A percentile compares a stretch with the other conserved stretches of the same genome.
phyloP scores from a whole-genome alignment of 495 filamentous ascomycete genomes.

The Annulohypoxylon nitens region DNA sequence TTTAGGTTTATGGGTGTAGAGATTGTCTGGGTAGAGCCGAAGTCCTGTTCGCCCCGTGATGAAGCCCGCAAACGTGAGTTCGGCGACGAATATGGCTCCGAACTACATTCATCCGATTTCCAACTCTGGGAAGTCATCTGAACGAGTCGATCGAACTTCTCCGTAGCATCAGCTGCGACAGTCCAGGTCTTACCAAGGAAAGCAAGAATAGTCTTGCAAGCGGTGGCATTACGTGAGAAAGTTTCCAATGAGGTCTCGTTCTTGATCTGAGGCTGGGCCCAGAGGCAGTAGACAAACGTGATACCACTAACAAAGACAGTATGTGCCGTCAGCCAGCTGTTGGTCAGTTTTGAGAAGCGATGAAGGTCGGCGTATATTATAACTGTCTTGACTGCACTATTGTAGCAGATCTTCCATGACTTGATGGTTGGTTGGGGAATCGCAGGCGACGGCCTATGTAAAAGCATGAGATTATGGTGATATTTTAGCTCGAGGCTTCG shows the following conservation, averaged over 20 bases:
- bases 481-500: constrained; percentile 57
- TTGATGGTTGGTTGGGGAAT: constrained; percentile 59
- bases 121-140: constrained; percentile 51
- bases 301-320: constrained; percentile 60
- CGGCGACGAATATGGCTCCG: neutral
- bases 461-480: constrained; percentile 61
- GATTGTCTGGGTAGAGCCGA: neutral
- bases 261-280: constrained; percentile 55
- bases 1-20: neutral
- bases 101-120: constrained; percentile 2
- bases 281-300: constrained; percentile 60
- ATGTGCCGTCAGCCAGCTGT: constrained; percentile 59
- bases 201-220: constrained; percentile 58
- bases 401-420: constrained; percentile 53
- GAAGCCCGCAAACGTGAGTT: neutral
- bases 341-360: constrained; percentile 52
- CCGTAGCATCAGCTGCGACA: constrained; percentile 56
- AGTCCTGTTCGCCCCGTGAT: neutral
- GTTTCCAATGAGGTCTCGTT: constrained; percentile 51
- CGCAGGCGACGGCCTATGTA: constrained; percentile 59
- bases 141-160: constrained; percentile 58
- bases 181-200: constrained; percentile 62
- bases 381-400: constrained; percentile 47
- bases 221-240: constrained; percentile 52
- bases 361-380: constrained; percentile 43